Evolutionary conservation across 257 asterid genomes (phyloP), one percentile per base, ranked within the genome.

Genomic region (Nicotiana obtusifolia): DNA sequence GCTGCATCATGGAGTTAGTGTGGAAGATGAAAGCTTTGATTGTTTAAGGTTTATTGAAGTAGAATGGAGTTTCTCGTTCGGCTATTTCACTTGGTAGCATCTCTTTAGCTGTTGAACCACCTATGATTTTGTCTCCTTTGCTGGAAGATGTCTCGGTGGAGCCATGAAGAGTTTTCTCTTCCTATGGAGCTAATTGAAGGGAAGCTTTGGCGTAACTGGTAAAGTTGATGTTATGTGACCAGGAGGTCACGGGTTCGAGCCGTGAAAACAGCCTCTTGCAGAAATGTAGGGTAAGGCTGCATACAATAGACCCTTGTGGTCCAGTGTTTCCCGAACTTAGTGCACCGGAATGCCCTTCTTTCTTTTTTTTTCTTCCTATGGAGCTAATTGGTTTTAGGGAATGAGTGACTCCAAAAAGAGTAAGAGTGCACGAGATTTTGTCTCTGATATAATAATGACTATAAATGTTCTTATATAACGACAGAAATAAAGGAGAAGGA

Each of bases 121-220:
- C 44, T 37, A 37, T 37, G 44, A 37, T 37, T 37, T 52, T 14
- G 57, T 7, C 57, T 52, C 57, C 20, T 28, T 30, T 28, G 22
- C 47, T 64, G 44, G 60, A n/a, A 47, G 11, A 11, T 78, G 30
- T 65, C 61, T 76, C 3, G 64, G 86, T 53, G 22, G 5, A 81
- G 88, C 95, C 97, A 90, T 90, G 68, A n/a, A 7, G 1, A 11
- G 0, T 1, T 73, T 19, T 73, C 37, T 47, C 14, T 4, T 47
- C 4, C 60, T 22, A 47, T 47, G 16, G 15, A 47, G 54, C 8
- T 35, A 35, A 10, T 11, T 47, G 54, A 30, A 30, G 31, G 31
- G 31, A 2, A 30, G 31, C 31, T 4, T 30, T 30, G 31, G 31
- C 31, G 31, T 30, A 30, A 30, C 31, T 30, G 31, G 4, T 2